phyloP scores from a whole-genome alignment of 768 basidiomycete species.

The Russula sp. region DNA sequence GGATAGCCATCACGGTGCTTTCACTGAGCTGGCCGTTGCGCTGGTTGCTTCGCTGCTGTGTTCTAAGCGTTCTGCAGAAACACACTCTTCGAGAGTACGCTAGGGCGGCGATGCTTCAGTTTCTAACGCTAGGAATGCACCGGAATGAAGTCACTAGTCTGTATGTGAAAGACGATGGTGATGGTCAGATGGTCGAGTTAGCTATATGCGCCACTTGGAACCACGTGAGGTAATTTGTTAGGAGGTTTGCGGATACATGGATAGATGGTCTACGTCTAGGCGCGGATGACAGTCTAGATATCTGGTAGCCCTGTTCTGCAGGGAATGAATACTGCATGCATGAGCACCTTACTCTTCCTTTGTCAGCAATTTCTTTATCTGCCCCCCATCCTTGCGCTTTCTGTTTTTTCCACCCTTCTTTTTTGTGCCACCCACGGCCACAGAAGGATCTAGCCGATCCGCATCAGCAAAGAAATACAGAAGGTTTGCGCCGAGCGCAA shows the following conservation, averaged over 20 bases:
- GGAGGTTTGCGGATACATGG: neutral
- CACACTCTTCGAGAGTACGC: no score
- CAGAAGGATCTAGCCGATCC: slow-evolving; percentile 1
- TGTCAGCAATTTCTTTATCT: neutral
- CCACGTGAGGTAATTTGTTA: no score
- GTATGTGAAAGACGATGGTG: no score
- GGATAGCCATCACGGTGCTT: neutral
- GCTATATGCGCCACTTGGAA: no score
- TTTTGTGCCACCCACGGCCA: neutral
- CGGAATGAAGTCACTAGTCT: no score
- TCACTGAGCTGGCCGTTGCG: neutral
- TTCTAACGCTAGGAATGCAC: no score
- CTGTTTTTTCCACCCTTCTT: neutral
- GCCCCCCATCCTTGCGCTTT: slow-evolving; percentile 5
- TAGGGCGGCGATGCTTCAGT: no score
- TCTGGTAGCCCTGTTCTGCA: neutral
- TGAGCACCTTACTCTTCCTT: neutral
- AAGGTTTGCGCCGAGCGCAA: slow-evolving; percentile 41
- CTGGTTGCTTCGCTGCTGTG: no score
- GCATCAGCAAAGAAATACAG: slow-evolving; percentile 26
- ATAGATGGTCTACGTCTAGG: neutral
- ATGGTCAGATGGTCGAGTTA: no score
- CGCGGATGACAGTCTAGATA: neutral
- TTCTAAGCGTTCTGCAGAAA: no score
- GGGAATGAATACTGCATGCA: neutral